These are phyloP conservation scores for Lachancea lanzarotensis DNA, from an alignment of 805 yeast genomes.

Conservation along the genomic window DNA sequence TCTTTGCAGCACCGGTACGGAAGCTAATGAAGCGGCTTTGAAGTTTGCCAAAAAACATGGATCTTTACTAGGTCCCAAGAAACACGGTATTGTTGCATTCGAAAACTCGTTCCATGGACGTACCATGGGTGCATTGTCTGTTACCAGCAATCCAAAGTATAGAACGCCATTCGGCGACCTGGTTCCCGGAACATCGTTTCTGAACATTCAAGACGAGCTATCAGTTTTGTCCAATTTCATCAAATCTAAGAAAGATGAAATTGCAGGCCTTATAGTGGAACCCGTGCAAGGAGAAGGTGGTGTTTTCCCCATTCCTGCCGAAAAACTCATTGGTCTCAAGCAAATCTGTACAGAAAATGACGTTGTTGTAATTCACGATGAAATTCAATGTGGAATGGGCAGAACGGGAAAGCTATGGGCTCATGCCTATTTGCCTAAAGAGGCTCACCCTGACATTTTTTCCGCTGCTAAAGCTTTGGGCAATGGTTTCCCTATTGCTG, in stretches of 20 bases:
- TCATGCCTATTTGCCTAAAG: constrained; percentile 63
- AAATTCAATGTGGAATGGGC: constrained; percentile 94
- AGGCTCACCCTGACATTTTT: constrained; percentile 89
- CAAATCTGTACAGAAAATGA: constrained; percentile 60
- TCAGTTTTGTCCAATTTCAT: constrained; percentile 21
- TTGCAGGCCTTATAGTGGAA: constrained; percentile 87
- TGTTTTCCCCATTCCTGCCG: constrained; percentile 57
- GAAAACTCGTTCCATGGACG: constrained; percentile 92
- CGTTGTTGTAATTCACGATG: constrained; percentile 82
- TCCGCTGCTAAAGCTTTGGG: constrained; percentile 96
- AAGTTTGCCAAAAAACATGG: constrained; percentile 81
- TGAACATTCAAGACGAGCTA: constrained; percentile 33
- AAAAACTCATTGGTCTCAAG: constrained; percentile 61
- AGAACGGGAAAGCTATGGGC: constrained; percentile 94
- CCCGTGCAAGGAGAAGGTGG: constrained; percentile 99
- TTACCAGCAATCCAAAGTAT: constrained; percentile 88
- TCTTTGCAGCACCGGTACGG: constrained; percentile 68
- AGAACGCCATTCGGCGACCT: constrained; percentile 87
- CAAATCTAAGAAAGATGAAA: constrained; percentile 33
- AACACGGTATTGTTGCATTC: constrained; percentile 79
- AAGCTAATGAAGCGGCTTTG: constrained; percentile 74
- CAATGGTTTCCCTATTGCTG: constrained; percentile 94
- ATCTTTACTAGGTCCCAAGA: constrained; percentile 44
- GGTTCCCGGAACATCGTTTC: constrained; percentile 70
- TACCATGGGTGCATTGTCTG: constrained; percentile 86